Base-by-base conservation (phyloP, 192 early-diverging fungal genomes). In the Coemansia sp. region DNA sequence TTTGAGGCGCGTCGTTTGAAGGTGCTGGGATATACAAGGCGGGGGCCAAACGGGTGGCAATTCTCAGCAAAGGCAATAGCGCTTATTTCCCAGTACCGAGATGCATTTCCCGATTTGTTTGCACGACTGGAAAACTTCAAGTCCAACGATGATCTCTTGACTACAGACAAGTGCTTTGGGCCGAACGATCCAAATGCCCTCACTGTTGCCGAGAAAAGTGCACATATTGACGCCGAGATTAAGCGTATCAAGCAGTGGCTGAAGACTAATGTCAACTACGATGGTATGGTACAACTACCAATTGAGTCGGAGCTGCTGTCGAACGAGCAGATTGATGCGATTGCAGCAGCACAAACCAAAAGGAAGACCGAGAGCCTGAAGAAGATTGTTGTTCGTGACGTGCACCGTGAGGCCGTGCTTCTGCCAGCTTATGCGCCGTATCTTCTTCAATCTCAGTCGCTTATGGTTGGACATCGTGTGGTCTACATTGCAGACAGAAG, bases 381-480 rank as follows among this genome's bases (percentile, higher is more conserved):
- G 32, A 71, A 68, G 39, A 58, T 80, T 15, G 57, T 68, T 19
- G 42, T 87, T 40, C 65, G 74, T 42, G 61, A 60, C 21, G 76
- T 84, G 41, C 73, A 65, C 9, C 83, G 78, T 55, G 72, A 68
- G 67, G 85, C 88, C 0, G 85, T 93, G 10, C 79, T 99, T 63
- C 92, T 92, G 40, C 94, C 95, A 4, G 76, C 80, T n/a, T 89
- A 95, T 69, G 88, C 93, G 4, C 81, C 81, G 36, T 86, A 87
- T 21, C 72, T 90, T 12, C 86, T 98, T 16, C 84, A 78, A 5
- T 74, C 86, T 61, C 97, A 99, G 74, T 74, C 68, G 32, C 95
- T 98, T 72, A 82, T 78, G 55, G 78, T 98, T 5, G 96, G 97
- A 32, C 93, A 99, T 68, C 92, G 97, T 12, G 89, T 98, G 0